These are phyloP conservation scores for Tolypocladium album DNA, from an alignment of 2,329 filamentous ascomycete genomes.

Conservation along the genomic window DNA sequence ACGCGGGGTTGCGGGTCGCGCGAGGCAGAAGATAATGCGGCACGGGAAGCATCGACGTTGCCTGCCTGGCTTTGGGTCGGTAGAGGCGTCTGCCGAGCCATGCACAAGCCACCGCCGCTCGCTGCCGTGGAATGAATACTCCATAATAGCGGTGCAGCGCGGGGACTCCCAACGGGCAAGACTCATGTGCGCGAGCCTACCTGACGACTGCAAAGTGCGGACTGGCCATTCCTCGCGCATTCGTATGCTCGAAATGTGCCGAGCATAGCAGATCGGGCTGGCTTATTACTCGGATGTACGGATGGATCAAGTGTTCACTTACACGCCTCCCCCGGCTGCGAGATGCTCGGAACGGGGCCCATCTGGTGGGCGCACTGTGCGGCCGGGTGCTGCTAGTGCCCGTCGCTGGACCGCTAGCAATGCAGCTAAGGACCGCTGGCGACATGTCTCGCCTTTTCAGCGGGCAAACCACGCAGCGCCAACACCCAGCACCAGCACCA, in stretches of 20 bases:
- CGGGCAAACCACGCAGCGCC: background rate
- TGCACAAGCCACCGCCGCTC: background rate
- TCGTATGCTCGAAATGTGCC: background rate
- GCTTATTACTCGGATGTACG: background rate
- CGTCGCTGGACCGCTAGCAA: conserved; percentile 1
- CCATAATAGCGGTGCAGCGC: background rate
- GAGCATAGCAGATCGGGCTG: background rate
- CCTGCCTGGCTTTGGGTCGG: background rate
- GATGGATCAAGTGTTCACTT: background rate
- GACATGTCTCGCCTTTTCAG: background rate
- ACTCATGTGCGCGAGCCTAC: background rate
- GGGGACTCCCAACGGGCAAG: background rate
- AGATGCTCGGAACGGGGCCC: background rate
- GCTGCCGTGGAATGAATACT: background rate
- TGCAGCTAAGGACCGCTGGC: background rate
- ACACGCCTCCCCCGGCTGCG: background rate
- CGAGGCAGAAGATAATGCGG: background rate
- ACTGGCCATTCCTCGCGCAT: background rate
- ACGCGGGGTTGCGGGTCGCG: background rate
- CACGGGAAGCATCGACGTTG: background rate
- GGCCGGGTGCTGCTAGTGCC: conserved; percentile 1
- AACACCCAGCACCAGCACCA: background rate
- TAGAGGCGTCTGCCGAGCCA: background rate
- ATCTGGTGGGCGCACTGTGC: background rate
- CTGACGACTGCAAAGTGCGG: background rate